Conservation (phyloP, 176 grass and related monocot genomes). For the Pontederia paniculata region DNA sequence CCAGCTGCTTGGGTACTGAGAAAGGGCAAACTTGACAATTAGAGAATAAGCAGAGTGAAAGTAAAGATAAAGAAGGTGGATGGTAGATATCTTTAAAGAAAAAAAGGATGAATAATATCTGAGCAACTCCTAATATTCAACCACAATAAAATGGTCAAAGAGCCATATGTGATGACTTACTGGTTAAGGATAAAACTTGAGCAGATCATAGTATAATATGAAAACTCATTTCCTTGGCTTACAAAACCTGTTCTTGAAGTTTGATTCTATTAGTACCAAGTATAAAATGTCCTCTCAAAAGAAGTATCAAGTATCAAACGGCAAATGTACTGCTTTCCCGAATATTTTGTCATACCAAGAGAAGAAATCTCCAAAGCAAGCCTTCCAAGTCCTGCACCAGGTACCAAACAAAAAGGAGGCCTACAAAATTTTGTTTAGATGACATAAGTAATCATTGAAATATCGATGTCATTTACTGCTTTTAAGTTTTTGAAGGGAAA, state of each 20-base stretch:
- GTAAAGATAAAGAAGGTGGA: too few species aligned
- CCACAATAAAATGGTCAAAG: conserved; percentile 8
- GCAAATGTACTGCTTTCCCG: not conserved
- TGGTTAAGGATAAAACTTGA: conserved; percentile 96
- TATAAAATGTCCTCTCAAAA: conserved; percentile 8
- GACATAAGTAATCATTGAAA: conserved; percentile 5
- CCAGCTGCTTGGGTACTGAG: conserved; percentile 53
- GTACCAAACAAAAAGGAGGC: conserved; percentile 84
- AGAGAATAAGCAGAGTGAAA: conserved; percentile 17
- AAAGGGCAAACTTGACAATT: conserved; percentile 9
- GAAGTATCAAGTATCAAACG: too few species aligned
- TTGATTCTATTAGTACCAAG: not conserved
- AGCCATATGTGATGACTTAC: conserved; percentile 36
- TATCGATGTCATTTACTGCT: not conserved
- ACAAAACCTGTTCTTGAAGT: conserved; percentile 52
- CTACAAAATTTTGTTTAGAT: conserved; percentile 36
- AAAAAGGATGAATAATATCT: not conserved
- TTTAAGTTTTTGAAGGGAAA: not conserved
- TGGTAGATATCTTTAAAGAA: too few species aligned
- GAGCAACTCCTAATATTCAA: too few species aligned
- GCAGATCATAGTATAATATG: conserved; percentile 99
- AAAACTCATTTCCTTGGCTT: conserved; percentile 97
- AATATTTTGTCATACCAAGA: conserved; percentile 42
- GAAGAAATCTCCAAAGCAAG: conserved; percentile 88
- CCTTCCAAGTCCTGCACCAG: conserved; percentile 89